Base-by-base conservation (phyloP, 768 basidiomycete genomes). In the Gelatoporia subvermispora region DNA sequence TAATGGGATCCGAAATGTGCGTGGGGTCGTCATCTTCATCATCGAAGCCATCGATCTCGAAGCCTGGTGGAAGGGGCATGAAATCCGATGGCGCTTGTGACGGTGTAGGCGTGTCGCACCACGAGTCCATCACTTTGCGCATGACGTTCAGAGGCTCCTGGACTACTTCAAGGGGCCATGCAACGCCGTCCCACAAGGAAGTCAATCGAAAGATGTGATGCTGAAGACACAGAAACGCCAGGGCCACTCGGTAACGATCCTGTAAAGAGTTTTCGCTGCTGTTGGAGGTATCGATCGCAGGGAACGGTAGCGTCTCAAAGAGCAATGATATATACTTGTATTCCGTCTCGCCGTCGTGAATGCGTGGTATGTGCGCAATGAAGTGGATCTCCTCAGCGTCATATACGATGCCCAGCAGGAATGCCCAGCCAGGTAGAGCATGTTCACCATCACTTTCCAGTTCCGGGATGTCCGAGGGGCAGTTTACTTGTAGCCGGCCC, bases 301-400 rank as follows among this genome's bases (percentile, higher is more conserved):
- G 23, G 23, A 43, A 43, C 15, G 42, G 42, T 3, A 43, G 42
- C 24, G 42, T 43, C 8, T 43, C 42, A 18, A 43, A 43, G 23
- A 28, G 16, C 23, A 43, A 8, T n/a, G 42, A 43, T 5, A 43
- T 22, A 43, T 22, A 43, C 24, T 25, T 22, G 8, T 15, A n/a
- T n/a, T 38, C 37, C 16, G 37, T n/a, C n/a, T 38, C n/a, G 42
- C 23, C 42, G 3, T 21, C 8, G 3, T 11, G 18, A 15, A 43
- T 20, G 25, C 31, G 31, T 11, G 42, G 42, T 15, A 43, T 43
- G 24, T 43, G 42, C 31, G 42, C 42, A n/a, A 43, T 8, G 17
- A 43, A 16, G 17, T 43, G 42, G 16, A 43, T 43, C 15, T 3
- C 22, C n/a, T 25, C 16, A 11, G 42, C 22, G 17, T 43, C 42